Evolutionary conservation across 2,329 filamentous ascomycete species (phyloP), one percentile per base, ranked within the genome.

Genomic region (Lecanicillium sp.): DNA sequence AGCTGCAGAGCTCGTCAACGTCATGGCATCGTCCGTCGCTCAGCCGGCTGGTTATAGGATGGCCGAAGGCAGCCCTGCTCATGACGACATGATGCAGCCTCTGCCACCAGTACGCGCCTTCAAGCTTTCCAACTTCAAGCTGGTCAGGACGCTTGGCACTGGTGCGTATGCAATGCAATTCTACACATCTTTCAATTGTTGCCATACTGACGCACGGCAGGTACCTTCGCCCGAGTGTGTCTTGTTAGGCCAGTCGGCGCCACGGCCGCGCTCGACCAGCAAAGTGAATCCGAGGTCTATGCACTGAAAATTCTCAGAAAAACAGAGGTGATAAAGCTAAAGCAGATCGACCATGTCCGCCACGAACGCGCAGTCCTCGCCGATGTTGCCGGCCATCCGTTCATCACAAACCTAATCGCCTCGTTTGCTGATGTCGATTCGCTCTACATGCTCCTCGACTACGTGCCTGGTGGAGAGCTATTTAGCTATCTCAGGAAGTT

Each of bases 281-380:
- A 65, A 32, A 56, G 58, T 30, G 55, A 70, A 45, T 64, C 69
- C 47, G 60, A 62, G 63, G 84, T 90, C n/a, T 90, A 84, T 66
- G 86, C 86, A 38, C 75, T 91, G 59, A 91, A 91, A 74, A 88
- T 90, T 48, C 67, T 91, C 55, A 81, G 86, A 53, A 84, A 84
- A 61, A 74, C 79, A 47, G 77, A 84, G 59, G 84, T 93, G 37
- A 85, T 93, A 63, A 84, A 84, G 54, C 77, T 91, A 50, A 91
- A 91, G 72, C 87, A 93, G 62, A 83, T 91, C 56, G 87, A 91
- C 67, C 87, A 93, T 66, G 87, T 91, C 47, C 84, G 86, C 52
- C 87, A 90, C 67, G 87, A 93, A 72, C 84, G 87, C 57, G 79
- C 82, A 53, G 84, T 91, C 56, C 79, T 93, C 44, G 79, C 81